Evolutionary conservation across 352 stramenopile species (phyloP).

Genomic region (Globisporangium paroecandrum): DNA sequence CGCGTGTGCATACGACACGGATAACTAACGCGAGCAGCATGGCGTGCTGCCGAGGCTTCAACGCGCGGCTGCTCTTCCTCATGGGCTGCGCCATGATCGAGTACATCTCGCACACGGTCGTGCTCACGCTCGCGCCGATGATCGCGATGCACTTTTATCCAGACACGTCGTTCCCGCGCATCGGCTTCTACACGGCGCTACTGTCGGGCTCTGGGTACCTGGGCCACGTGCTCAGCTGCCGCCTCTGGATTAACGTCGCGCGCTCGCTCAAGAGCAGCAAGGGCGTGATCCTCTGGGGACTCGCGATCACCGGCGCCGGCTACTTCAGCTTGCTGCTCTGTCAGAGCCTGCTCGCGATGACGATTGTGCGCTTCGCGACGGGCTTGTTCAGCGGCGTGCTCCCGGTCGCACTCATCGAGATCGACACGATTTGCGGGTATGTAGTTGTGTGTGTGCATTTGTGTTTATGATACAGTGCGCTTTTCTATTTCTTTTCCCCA

Average conservation of each 20-base stretch:
- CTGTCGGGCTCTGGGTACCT: conserved; percentile 65
- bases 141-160: conserved; percentile 79
- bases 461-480: neutral
- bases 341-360: conserved; percentile 73
- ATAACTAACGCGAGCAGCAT: conserved; percentile 12
- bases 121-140: conserved; percentile 69
- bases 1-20: neutral
- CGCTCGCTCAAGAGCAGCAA: conserved; percentile 73
- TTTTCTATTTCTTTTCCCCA: neutral
- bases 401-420: conserved; percentile 73
- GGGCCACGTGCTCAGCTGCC: conserved; percentile 65
- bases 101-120: conserved; percentile 66
- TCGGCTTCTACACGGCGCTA: conserved; percentile 78
- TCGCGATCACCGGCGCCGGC: conserved; percentile 59
- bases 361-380: conserved; percentile 71
- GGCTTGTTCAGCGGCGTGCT: conserved; percentile 72
- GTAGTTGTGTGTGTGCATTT: neutral
- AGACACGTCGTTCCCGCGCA: conserved; percentile 58
- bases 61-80: conserved; percentile 73
- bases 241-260: conserved; percentile 77
- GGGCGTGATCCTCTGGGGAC: conserved; percentile 76
- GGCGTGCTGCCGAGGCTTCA: conserved; percentile 64
- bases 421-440: conserved; percentile 79
- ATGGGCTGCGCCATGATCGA: conserved; percentile 78
- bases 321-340: conserved; percentile 77